Conservation (phyloP, 1,284 basidiomycete species). For the Papiliotrema terrestris region DNA sequence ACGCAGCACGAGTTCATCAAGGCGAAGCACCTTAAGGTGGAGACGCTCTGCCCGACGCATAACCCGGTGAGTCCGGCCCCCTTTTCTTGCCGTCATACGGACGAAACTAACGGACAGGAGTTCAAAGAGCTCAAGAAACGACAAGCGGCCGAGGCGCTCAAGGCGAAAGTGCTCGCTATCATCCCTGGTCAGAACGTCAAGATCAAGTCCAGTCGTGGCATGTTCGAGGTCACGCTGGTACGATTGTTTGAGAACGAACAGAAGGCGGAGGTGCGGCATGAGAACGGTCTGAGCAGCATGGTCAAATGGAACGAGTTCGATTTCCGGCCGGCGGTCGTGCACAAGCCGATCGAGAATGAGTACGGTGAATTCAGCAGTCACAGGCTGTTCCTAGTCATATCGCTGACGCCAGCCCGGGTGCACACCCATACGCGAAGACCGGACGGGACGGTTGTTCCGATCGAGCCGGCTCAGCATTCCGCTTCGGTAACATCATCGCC, state of each 20-base stretch:
- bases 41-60: conserved; percentile 72
- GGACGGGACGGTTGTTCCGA: background rate
- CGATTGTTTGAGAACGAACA: conserved; percentile 64
- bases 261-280: conserved; percentile 60
- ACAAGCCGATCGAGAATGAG: conserved; percentile 25
- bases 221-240: conserved; percentile 72
- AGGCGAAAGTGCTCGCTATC: conserved; percentile 61
- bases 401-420: conserved; percentile 8
- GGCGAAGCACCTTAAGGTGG: conserved; percentile 66
- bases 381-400: background rate
- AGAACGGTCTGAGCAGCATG: conserved; percentile 3
- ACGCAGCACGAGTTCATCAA: conserved; percentile 57
- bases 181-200: conserved; percentile 69
- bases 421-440: conserved; percentile 7
- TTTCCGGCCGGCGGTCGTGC: conserved; percentile 14
- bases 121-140: conserved; percentile 67
- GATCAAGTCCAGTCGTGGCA: conserved; percentile 69
- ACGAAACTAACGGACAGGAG: conserved; percentile 50
- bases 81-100: background rate
- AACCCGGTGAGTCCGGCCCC: conserved; percentile 64
- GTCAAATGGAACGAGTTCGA: conserved; percentile 23
- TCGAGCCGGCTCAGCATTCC: background rate
- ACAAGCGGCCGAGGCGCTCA: conserved; percentile 61
- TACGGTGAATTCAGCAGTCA: conserved; percentile 24
- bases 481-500: background rate